These are phyloP conservation scores for Diaporthe citrichinensis DNA, from an alignment of 2,329 filamentous ascomycete species.

Conservation along the genomic window DNA sequence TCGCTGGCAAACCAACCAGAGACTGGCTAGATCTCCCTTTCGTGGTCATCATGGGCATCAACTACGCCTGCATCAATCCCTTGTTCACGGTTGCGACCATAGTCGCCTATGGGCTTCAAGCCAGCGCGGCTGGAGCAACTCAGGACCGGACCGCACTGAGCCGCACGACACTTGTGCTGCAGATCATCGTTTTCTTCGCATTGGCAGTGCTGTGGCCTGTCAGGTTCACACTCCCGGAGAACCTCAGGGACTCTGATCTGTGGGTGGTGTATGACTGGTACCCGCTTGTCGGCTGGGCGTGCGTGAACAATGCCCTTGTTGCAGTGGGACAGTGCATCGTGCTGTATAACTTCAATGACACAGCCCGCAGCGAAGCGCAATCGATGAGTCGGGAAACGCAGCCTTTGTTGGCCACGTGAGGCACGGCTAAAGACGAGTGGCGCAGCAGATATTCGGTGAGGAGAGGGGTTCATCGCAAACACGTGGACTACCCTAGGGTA, in stretches of 20 bases:
- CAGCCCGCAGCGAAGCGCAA: neutral
- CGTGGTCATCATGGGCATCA: neutral
- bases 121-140: neutral
- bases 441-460: no score
- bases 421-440: neutral
- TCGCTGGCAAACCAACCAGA: neutral
- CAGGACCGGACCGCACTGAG: neutral
- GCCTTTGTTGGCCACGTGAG: slow-evolving; percentile 1
- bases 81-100: slow-evolving; percentile 1
- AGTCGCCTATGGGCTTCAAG: neutral
- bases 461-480: no score
- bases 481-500: no score
- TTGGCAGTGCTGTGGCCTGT: neutral
- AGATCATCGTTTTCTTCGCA: neutral
- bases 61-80: slow-evolving; percentile 1
- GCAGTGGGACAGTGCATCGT: neutral
- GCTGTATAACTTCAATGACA: neutral
- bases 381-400: neutral
- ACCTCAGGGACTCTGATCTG: neutral
- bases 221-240: neutral
- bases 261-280: neutral
- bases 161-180: neutral
- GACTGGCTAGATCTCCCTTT: slow-evolving; percentile 12
- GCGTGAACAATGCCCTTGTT: slow-evolving; percentile 15
- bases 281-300: slow-evolving; percentile 6